Evolutionary conservation across 345 rosid genomes (phyloP), one percentile per base, ranked within the genome.

Genomic region (Trapa incisa): DNA sequence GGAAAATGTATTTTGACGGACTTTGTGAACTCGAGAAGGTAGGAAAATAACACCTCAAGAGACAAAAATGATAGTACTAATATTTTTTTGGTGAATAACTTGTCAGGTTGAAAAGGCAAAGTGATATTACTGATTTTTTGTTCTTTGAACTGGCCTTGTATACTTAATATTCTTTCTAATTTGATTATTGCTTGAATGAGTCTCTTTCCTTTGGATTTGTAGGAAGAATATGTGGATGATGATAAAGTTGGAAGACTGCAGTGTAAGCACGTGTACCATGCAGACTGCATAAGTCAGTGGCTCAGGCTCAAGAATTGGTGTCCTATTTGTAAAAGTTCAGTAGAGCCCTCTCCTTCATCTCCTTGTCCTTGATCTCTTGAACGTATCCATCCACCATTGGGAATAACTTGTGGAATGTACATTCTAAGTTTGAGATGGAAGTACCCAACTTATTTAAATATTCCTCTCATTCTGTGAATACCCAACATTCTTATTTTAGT

Each of bases 271-370:
- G 65, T 45, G 69, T 91, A 86, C 76, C 96, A 95, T 58, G 12
- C 78, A 53, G 73, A 68, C 29, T 95, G 97, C 79, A 70, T 85
- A 79, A 84, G 80, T 37, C 87, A 84, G 75, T 95, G 99, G 99
- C 80, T 89, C 76, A 79, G 85, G 78, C 75, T 89, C 70, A 95
- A 91, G 85, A 95, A 86, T 45, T 89, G 99, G 97, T 89, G 99
- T 73, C 96, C 99, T 22, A 76, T 91, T 73, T 95, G 97, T 84
- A 95, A 84, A 80, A 77, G 86, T 41, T 67, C 85, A 15, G 96
- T 86, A 35, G 85, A 82, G 52, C 58, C 80, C 63, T 75, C 84
- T 0, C 36, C 61, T 0, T 72, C 86, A 15, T 47, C 77, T 29
- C 43, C 68, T 16, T 58, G 5, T 32, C 38, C 63, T 10, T 58